Percentiles rank a stretch among this genome's conserved stretches.
Evolutionary conservation across 768 basidiomycete species (phyloP).

Genomic region (Trametes cubensis): DNA sequence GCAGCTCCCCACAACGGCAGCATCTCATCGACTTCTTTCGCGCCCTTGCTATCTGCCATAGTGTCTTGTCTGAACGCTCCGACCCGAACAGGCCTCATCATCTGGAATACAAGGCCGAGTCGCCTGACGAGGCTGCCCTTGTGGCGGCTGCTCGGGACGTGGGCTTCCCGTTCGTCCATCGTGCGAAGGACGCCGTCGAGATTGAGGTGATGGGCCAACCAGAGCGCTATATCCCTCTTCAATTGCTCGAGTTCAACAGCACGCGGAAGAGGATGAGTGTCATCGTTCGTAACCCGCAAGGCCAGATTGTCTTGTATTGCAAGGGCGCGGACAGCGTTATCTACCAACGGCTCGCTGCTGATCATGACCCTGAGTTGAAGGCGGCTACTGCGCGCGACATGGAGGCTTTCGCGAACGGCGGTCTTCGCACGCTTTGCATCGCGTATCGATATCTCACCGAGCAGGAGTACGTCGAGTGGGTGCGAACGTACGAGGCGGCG

Average conservation of each 20-base stretch:
- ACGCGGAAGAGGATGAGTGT: constrained; percentile 96
- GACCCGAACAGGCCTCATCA: constrained; percentile 62
- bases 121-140: constrained; percentile 92
- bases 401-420: constrained; percentile 92
- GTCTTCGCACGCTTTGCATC: constrained; percentile 89
- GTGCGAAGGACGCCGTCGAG: constrained; percentile 73
- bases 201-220: constrained; percentile 91
- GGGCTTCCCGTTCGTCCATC: constrained; percentile 87
- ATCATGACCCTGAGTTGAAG: constrained; percentile 76
- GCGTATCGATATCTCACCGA: constrained; percentile 78
- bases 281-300: constrained; percentile 82
- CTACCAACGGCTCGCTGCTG: constrained; percentile 77
- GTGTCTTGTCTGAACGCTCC: constrained; percentile 80
- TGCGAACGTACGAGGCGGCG: constrained; percentile 80
- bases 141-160: constrained; percentile 91
- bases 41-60: constrained; percentile 93
- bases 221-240: constrained; percentile 79
- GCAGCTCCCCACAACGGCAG: constrained; percentile 56
- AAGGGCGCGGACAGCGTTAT: constrained; percentile 98
- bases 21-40: constrained; percentile 87
- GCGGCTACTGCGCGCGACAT: constrained; percentile 82
- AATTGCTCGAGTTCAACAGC: constrained; percentile 91
- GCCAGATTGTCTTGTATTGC: constrained; percentile 81
- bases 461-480: constrained; percentile 85
- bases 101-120: constrained; percentile 93